These are phyloP conservation scores for Lindgomyces ingoldianus DNA, from an alignment of 495 filamentous ascomycete genomes.

Conservation along the genomic window DNA sequence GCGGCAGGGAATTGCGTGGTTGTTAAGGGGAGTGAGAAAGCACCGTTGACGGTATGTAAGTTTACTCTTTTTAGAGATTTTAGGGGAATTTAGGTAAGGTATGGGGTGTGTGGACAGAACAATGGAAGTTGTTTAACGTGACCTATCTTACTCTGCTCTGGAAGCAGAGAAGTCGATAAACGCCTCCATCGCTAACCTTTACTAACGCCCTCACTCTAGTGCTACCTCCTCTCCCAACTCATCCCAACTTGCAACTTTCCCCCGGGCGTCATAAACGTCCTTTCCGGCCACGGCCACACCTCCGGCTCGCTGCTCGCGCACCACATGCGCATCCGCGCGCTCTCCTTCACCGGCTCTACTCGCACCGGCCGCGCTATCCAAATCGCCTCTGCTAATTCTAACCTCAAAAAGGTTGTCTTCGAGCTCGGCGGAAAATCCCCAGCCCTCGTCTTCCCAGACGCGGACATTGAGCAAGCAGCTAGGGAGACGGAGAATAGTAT, in stretches of 20 bases:
- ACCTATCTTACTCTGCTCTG: too few relatives aligned
- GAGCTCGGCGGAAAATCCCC: slow-evolving; percentile 81
- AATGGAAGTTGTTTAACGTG: too few relatives aligned
- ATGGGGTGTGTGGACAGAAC: too few relatives aligned
- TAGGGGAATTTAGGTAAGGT: too few relatives aligned
- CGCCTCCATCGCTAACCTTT: too few relatives aligned
- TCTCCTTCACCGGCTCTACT: slow-evolving; percentile 79
- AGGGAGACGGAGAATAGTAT: slow-evolving; percentile 83
- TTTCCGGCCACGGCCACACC: slow-evolving; percentile 66
- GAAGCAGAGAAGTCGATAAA: too few relatives aligned
- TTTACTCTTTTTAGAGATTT: too few relatives aligned
- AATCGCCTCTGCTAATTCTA: slow-evolving; percentile 60
- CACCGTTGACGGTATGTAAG: slow-evolving; percentile 76
- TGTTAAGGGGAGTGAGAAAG: slow-evolving; percentile 74
- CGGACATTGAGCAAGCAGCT: slow-evolving; percentile 67
- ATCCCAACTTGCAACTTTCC: slow-evolving; percentile 69
- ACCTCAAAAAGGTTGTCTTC: slow-evolving; percentile 81
- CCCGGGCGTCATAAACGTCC: slow-evolving; percentile 75
- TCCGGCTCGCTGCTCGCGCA: slow-evolving; percentile 66
- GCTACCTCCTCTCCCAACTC: slow-evolving; percentile 63
- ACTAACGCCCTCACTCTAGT: slow-evolving; percentile 51
- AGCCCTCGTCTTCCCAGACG: slow-evolving; percentile 67
- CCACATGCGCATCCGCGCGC: slow-evolving; percentile 70
- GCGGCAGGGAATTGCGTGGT: slow-evolving; percentile 42
- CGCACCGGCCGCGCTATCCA: slow-evolving; percentile 75